Evolutionary conservation across 768 basidiomycete genomes (phyloP), one percentile per base, ranked within the genome.

Genomic region (Collybia sordida): DNA sequence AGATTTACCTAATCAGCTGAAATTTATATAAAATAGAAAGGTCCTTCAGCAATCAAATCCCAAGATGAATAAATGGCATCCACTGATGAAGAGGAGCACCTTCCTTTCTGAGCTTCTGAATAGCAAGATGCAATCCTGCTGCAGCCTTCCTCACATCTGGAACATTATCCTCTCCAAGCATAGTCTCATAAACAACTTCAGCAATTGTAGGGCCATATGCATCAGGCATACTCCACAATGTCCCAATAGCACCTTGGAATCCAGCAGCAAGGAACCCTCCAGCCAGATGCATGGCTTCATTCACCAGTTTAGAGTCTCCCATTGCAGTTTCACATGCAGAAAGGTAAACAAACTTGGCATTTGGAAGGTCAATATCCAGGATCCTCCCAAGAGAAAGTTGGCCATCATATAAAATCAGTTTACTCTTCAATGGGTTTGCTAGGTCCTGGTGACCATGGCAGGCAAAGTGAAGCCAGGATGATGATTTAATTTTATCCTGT

Each of bases 291-390:
- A 78, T 55, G 0, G 64, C 45, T 51, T 65, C 59, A 14, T 67
- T 59, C 14, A 64, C 35, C 27, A 64, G 54, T 1, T 54, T 50
- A 0, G 57, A 42, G 22, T 65, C 61, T 1, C 74, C 71, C 34
- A 53, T 64, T 0, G 72, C 73, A 4, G 71, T 78, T 48, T 79
- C 65, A 50, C 77, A 79, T 0, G 77, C 77, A 4, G 76, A 76
- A 3, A 79, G 66, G 56, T 77, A 74, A 0, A 70, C 77, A 37
- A 78, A 60, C 35, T 64, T 57, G 22, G 66, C 59, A 49, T 52
- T 17, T 7, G 59, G 57, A 47, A 70, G 43, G 42, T 57, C 36
- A 2, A 55, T 53, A 49, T 27, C 50, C 37, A 68, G 57, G 18
- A 70, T 53, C 19, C 44, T 50, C 42, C 62, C 35, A 11, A 67